These are phyloP conservation scores for Solanum peruvianum DNA, from an alignment of 257 asterid species.

Conservation along the genomic window DNA sequence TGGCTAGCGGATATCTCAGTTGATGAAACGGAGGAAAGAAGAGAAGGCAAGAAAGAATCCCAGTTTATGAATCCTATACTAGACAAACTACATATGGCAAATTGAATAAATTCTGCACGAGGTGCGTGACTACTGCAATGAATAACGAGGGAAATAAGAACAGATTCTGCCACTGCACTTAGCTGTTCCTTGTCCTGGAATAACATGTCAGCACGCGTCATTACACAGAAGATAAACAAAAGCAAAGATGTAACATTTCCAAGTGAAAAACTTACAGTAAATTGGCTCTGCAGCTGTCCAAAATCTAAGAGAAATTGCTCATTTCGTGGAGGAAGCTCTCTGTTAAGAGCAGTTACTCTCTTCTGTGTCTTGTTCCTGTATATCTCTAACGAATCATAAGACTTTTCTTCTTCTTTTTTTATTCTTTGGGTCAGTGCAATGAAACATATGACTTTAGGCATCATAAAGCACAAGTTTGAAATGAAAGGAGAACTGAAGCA, in stretches of 20 bases:
- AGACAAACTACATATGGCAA: slow-evolving; percentile 70
- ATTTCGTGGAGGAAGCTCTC: slow-evolving; percentile 85
- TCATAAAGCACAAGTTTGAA: not conserved
- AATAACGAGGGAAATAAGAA: slow-evolving; percentile 64
- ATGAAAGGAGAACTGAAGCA: not conserved
- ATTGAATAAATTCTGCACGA: slow-evolving; percentile 85
- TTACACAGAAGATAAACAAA: not conserved
- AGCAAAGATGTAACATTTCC: not conserved
- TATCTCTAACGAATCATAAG: not conserved
- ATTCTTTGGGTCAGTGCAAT: not conserved
- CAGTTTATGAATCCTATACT: slow-evolving; percentile 67
- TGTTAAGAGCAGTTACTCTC: slow-evolving; percentile 82
- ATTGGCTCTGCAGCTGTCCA: slow-evolving; percentile 74
- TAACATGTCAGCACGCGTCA: slow-evolving; percentile 1
- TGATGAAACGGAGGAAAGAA: slow-evolving; percentile 77
- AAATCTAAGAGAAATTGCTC: slow-evolving; percentile 81
- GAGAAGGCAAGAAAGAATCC: slow-evolving; percentile 88
- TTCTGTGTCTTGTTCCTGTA: slow-evolving; percentile 85
- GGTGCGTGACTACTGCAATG: slow-evolving; percentile 91
- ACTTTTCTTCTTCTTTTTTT: not conserved
- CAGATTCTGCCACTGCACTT: slow-evolving; percentile 69
- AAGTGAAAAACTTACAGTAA: slow-evolving; percentile 39
- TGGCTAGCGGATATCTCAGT: slow-evolving; percentile 63
- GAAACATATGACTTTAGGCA: not conserved
- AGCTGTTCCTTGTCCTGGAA: slow-evolving; percentile 83